These are phyloP conservation scores for Pyrenopolyporus hunteri DNA, from an alignment of 495 filamentous ascomycete species.

Conservation along the genomic window DNA sequence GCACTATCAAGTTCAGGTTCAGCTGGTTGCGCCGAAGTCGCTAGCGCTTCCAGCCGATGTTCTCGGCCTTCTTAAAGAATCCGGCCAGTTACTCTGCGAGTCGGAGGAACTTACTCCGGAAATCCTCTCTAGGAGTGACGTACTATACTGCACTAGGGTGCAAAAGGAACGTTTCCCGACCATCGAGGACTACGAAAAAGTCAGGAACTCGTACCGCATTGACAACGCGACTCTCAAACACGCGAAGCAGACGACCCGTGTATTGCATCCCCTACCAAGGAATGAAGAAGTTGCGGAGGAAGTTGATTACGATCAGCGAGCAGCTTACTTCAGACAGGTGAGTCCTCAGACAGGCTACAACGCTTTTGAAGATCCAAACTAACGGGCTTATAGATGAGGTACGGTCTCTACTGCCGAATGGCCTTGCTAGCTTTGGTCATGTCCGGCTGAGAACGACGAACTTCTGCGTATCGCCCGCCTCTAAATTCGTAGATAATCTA, in stretches of 20 bases:
- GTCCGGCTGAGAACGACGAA: slow-evolving; percentile 51
- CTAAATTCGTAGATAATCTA: slow-evolving; percentile 23
- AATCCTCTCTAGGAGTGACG: slow-evolving; percentile 81
- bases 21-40: slow-evolving; percentile 82
- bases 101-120: slow-evolving; percentile 80
- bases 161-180: slow-evolving; percentile 94
- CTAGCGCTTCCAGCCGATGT: slow-evolving; percentile 80
- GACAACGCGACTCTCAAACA: slow-evolving; percentile 89
- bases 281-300: slow-evolving; percentile 93
- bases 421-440: slow-evolving; percentile 91
- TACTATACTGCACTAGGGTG: slow-evolving; percentile 94
- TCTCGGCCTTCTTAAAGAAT: slow-evolving; percentile 68
- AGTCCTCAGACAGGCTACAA: slow-evolving; percentile 44
- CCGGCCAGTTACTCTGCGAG: slow-evolving; percentile 76
- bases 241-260: slow-evolving; percentile 87
- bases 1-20: slow-evolving; percentile 92
- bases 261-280: slow-evolving; percentile 94
- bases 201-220: slow-evolving; percentile 86
- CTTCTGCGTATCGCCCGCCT: not conserved
- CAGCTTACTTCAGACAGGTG: slow-evolving; percentile 99
- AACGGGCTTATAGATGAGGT: slow-evolving; percentile 79
- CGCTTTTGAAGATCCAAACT: slow-evolving; percentile 44
- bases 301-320: slow-evolving; percentile 95
- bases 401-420: slow-evolving; percentile 96
- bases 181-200: slow-evolving; percentile 75